Conservation (phyloP, 2,329 filamentous ascomycete genomes). For the Neurospora sp. region DNA sequence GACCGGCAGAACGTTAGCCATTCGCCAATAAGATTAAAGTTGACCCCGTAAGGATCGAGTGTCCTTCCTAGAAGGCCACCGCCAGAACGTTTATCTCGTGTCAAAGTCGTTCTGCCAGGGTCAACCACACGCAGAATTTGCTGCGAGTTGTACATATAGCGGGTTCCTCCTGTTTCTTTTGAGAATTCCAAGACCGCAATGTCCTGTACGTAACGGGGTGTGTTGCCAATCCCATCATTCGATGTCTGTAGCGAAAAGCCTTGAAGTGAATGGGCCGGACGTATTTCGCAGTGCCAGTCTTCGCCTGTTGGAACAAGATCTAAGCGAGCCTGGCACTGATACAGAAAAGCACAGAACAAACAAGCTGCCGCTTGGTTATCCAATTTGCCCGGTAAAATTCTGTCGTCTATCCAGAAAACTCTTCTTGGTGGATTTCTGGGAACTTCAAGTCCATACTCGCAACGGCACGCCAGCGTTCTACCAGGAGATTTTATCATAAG, state of each 20-base stretch:
- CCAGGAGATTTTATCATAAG: rapidly evolving
- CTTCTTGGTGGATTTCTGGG: neutral
- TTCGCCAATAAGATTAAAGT: neutral
- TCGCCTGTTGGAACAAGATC: neutral
- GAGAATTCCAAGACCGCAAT: no score
- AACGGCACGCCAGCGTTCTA: neutral
- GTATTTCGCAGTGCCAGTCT: neutral
- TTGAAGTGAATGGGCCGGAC: rapidly evolving
- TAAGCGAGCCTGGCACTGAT: neutral
- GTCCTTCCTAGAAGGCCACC: neutral
- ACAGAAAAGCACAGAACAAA: neutral
- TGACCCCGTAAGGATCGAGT: neutral
- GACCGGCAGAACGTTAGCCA: neutral
- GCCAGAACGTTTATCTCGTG: neutral
- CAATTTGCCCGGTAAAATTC: neutral
- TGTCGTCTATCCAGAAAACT: no score
- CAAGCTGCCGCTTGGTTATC: neutral
- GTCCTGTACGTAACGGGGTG: no score
- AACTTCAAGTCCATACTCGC: no score
- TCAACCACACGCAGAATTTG: no score
- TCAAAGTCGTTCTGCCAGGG: rapidly evolving
- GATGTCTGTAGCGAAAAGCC: neutral
- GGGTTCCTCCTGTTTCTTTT: no score
- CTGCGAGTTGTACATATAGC: no score
- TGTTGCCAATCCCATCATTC: neutral